phyloP scores from a whole-genome alignment of 805 yeast genomes.

The Myxozyma nipponensis region DNA sequence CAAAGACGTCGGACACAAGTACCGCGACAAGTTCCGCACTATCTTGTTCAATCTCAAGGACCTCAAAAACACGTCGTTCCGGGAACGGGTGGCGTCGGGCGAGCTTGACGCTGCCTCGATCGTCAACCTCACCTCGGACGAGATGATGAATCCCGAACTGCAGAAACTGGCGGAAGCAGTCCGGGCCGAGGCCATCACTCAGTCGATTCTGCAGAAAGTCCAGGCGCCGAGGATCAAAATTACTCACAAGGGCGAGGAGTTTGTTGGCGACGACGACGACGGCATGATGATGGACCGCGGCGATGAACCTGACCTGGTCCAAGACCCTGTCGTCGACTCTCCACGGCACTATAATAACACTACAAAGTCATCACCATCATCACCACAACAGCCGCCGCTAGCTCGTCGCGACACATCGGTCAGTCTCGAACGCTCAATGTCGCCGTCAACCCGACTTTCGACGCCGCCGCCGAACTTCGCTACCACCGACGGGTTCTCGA shows the following conservation, averaged over 20 bases:
- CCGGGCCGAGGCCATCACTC: slow-evolving; percentile 61
- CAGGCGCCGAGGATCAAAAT: slow-evolving; percentile 64
- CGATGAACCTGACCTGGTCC: background rate
- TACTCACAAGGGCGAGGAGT: slow-evolving; percentile 85
- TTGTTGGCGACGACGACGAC: slow-evolving; percentile 55
- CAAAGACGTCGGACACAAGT: slow-evolving; percentile 43
- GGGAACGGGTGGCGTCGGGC: slow-evolving; percentile 54
- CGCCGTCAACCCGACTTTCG: background rate
- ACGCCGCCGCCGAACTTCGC: background rate
- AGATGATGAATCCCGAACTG: slow-evolving; percentile 72
- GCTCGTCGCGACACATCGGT: background rate
- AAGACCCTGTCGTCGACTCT: background rate
- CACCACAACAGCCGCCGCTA: background rate
- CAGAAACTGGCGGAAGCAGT: slow-evolving; percentile 67
- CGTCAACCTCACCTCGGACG: slow-evolving; percentile 64
- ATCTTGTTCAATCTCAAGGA: slow-evolving; percentile 58
- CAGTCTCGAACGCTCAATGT: background rate
- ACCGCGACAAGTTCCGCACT: slow-evolving; percentile 67
- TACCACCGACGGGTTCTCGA: background rate
- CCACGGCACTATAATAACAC: background rate
- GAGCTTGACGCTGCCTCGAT: slow-evolving; percentile 54
- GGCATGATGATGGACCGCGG: slow-evolving; percentile 4
- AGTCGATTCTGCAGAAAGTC: slow-evolving; percentile 60
- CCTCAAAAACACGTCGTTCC: slow-evolving; percentile 52
- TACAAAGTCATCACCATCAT: background rate